These are phyloP conservation scores for Tulasnella sp. DNA, from an alignment of 768 basidiomycete species.

Conservation along the genomic window DNA sequence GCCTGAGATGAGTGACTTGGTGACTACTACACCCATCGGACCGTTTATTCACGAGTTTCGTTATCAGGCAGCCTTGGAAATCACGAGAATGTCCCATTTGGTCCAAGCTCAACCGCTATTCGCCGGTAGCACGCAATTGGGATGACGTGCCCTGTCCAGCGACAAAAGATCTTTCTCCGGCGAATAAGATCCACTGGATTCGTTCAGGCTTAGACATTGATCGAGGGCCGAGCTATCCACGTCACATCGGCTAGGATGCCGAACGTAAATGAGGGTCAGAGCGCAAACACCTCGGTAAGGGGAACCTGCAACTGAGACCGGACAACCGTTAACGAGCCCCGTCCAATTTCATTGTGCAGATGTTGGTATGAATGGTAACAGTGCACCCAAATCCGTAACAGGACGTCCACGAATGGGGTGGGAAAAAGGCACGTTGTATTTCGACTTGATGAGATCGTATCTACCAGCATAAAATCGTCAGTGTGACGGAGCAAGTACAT, in stretches of 20 bases:
- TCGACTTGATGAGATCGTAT: not conserved
- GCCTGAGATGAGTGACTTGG: not conserved
- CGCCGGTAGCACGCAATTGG: conserved; percentile 12
- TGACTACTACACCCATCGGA: not conserved
- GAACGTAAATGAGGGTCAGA: not conserved
- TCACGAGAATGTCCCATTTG: conserved; percentile 13
- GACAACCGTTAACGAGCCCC: not conserved
- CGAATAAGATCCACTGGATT: not conserved
- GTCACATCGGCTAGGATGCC: conserved; percentile 8
- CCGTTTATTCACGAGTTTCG: not conserved
- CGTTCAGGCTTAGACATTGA: not conserved
- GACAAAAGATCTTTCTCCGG: not conserved
- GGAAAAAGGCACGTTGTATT: not conserved
- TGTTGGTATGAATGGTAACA: not conserved
- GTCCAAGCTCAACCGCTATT: conserved; percentile 3
- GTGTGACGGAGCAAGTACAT: not conserved
- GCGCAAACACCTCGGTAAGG: not conserved
- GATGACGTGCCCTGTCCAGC: not conserved
- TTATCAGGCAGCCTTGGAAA: not conserved
- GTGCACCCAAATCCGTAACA: not conserved
- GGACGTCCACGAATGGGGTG: not conserved
- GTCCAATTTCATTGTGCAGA: not conserved
- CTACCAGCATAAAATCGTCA: not conserved
- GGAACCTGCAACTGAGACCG: not conserved
- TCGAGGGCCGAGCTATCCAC: not conserved